Evolutionary conservation across 768 basidiomycete species (phyloP).

Genomic region (Phlebiopsis flavidoalba): DNA sequence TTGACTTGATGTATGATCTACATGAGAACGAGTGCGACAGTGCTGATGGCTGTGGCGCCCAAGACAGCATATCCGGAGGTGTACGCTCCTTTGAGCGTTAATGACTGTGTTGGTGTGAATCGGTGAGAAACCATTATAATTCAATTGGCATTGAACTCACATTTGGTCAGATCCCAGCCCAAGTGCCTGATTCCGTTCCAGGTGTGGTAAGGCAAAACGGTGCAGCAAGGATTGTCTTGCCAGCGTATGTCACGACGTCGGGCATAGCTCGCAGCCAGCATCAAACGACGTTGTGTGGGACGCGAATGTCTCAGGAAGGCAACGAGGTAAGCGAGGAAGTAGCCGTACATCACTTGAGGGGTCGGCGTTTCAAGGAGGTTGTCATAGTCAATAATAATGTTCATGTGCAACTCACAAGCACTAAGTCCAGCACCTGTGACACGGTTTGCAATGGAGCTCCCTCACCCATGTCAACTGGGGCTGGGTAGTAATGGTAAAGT

Average conservation of each 20-base stretch:
- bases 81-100: constrained; percentile 78
- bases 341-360: constrained; percentile 74
- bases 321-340: constrained; percentile 80
- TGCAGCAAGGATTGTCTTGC: constrained; percentile 74
- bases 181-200: constrained; percentile 90
- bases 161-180: constrained; percentile 82
- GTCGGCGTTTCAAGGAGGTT: constrained; percentile 4
- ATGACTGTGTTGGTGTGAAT: constrained; percentile 42
- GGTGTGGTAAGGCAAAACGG: constrained; percentile 91
- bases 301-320: constrained; percentile 78
- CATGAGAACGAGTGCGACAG: constrained; percentile 60
- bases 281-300: constrained; percentile 75
- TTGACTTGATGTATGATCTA: constrained; percentile 16
- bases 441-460: constrained; percentile 85
- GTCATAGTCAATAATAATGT: not conserved
- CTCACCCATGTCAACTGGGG: constrained; percentile 89
- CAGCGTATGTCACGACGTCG: constrained; percentile 66
- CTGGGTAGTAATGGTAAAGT: constrained; percentile 97
- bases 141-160: constrained; percentile 45
- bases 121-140: not conserved
- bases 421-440: constrained; percentile 79
- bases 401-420: constrained; percentile 47
- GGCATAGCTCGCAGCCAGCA: constrained; percentile 66
- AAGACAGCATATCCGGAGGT: constrained; percentile 79
- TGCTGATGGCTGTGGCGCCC: constrained; percentile 71